A percentile compares a stretch with the other conserved stretches of the same genome.
Conservation (phyloP, 441 rosid species). For the Eutrema salsugineum region DNA sequence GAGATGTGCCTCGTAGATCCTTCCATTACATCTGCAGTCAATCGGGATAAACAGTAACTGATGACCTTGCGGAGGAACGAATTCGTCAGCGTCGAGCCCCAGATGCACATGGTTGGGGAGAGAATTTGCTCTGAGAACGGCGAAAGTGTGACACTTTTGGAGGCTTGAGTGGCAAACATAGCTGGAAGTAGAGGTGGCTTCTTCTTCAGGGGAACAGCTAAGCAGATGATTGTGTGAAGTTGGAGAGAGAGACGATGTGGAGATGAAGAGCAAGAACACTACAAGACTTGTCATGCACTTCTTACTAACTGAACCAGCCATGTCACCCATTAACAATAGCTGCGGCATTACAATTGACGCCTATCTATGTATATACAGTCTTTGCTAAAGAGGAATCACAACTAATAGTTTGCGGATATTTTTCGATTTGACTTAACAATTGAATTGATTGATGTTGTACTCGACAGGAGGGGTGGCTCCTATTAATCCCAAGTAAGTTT, state of each 20-base stretch:
- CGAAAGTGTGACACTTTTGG: slow-evolving; percentile 54
- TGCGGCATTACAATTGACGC: background rate
- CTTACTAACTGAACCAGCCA: slow-evolving; percentile 38
- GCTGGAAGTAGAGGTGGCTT: slow-evolving; percentile 35
- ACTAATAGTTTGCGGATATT: background rate
- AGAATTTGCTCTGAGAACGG: slow-evolving; percentile 47
- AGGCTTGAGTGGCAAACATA: slow-evolving; percentile 40
- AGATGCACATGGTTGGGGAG: slow-evolving; percentile 55
- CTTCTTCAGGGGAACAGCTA: slow-evolving; percentile 49
- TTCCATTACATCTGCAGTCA: slow-evolving; percentile 55
- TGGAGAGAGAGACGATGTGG: slow-evolving; percentile 36
- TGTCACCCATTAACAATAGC: slow-evolving; percentile 5
- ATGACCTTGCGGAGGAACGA: slow-evolving; percentile 42
- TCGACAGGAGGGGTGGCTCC: slow-evolving; percentile 27
- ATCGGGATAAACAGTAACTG: slow-evolving; percentile 61
- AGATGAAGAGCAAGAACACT: slow-evolving; percentile 32
- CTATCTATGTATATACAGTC: slow-evolving; percentile 5
- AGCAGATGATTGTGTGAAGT: slow-evolving; percentile 26
- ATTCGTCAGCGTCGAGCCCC: slow-evolving; percentile 47
- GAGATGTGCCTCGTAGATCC: slow-evolving; percentile 51
- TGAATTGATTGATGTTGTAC: background rate
- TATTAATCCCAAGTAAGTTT: slow-evolving; percentile 14
- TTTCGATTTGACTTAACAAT: background rate
- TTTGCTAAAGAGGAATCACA: background rate
- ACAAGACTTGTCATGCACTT: slow-evolving; percentile 19